Evolutionary conservation across 2,329 filamentous ascomycete species (phyloP), one percentile per base, ranked within the genome.

Genomic region (Hypocreales sp.): DNA sequence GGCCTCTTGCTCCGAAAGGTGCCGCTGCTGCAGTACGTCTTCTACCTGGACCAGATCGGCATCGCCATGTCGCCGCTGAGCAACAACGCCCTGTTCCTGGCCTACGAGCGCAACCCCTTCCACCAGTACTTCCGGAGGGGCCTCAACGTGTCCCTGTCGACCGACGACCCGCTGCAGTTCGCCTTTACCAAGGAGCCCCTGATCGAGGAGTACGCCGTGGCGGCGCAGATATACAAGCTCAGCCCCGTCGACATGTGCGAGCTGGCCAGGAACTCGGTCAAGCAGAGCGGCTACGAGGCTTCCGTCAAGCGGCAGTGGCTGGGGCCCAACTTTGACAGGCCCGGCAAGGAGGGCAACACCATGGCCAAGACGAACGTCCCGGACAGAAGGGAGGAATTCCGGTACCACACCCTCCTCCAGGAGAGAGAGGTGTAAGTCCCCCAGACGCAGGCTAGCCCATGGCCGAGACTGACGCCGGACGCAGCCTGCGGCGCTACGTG

Each of bases 11-110:
- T 98, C 21, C 78, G 90, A 35, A 98, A 98, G 49, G 86, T 95
- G 3, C 90, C 90, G 3, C 58, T 98, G 33, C 58, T 98, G 30
- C 90, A 98, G 52, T 98, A 98, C 52, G 73, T 95, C 27, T 98
- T 93, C 58, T 98, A 98, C 44, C 71, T 98, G 13, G 86, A 98
- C 46, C 87, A 95, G 47, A 94, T 98, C 35, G 90, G 90, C 31
- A 90, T 98, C 36, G 90, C 90, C 34, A 98, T 98, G 90, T 95
- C 87, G n/a, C 90, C 90, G 3, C 65, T 98, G 24, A 93, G 84
- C 52, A 98, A 98, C 60, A 98, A 98, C 42, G 90, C 90, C 0
- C 58, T 98, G 18, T 98, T 98, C 57, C 59, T 98, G 28, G 84
- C 87, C 1, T 95, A 98, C 46, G 90, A 98, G 51, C 75, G 92